phyloP scores from a whole-genome alignment of 352 stramenopile species.

The Globisporangium rhizosaccharum region DNA sequence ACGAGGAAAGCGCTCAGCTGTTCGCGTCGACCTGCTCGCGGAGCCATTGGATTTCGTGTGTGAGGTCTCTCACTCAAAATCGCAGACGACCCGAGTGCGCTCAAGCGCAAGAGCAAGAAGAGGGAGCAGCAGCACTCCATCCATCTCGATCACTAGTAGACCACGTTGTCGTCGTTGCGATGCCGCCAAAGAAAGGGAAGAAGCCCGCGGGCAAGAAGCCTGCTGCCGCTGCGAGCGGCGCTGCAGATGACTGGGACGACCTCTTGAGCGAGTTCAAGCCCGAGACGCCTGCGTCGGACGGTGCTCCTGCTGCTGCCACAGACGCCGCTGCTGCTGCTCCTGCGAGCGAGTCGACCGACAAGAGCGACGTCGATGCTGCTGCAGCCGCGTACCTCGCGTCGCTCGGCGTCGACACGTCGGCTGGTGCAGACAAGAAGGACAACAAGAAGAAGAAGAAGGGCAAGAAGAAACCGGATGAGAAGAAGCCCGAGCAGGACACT shows the following conservation, averaged over 20 bases:
- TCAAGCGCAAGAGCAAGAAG: no score
- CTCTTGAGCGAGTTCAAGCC: conserved; percentile 67
- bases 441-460: conserved; percentile 84
- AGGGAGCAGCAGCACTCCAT: no score
- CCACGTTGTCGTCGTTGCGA: conserved; percentile 11
- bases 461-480: conserved; percentile 57
- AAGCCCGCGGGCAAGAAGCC: conserved; percentile 51
- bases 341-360: conserved; percentile 1
- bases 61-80: no score
- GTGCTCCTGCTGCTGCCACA: conserved; percentile 3
- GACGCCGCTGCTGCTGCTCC: not conserved
- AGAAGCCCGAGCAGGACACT: conserved; percentile 35
- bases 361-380: conserved; percentile 52
- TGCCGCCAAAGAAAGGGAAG: conserved; percentile 85
- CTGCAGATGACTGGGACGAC: conserved; percentile 61
- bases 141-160: no score
- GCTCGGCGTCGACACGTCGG: conserved; percentile 56
- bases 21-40: no score
- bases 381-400: conserved; percentile 73
- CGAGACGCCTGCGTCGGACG: conserved; percentile 11
- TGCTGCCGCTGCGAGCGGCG: conserved; percentile 16
- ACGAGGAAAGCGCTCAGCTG: no score
- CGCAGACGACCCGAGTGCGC: no score
- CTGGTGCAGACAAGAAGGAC: conserved; percentile 51
- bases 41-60: no score